Evolutionary conservation across 208 protist species (phyloP).

Genomic region (Trypanosoma vivax): DNA sequence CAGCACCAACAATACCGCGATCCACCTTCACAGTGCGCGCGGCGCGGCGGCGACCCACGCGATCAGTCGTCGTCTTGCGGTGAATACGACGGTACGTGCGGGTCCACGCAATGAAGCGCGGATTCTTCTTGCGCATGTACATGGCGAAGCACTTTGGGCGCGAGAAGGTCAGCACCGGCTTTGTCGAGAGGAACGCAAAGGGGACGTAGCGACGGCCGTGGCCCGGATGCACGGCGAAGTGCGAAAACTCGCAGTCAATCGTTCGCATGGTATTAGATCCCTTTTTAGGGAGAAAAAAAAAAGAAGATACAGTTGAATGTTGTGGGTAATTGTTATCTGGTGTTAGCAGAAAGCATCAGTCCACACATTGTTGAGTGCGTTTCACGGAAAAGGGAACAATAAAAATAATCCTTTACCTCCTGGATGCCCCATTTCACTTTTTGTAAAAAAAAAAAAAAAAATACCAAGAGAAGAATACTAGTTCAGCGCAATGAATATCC

Average conservation of each 20-base stretch:
- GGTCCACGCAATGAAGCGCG: slow-evolving; percentile 89
- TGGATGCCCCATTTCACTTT: no score
- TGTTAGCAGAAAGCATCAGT: no score
- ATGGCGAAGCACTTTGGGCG: slow-evolving; percentile 85
- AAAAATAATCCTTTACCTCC: no score
- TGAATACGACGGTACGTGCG: slow-evolving; percentile 90
- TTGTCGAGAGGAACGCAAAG: slow-evolving; percentile 90
- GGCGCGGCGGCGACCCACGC: slow-evolving; percentile 74
- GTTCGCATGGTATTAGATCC: slow-evolving; percentile 66
- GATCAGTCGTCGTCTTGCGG: slow-evolving; percentile 88
- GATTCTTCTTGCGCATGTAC: slow-evolving; percentile 94
- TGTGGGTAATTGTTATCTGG: no score
- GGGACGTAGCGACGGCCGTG: slow-evolving; percentile 91
- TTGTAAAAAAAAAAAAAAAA: no score
- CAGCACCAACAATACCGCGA: slow-evolving; percentile 83
- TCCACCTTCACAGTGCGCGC: slow-evolving; percentile 64
- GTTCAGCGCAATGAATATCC: no score
- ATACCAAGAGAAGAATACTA: no score
- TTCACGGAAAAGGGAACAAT: no score
- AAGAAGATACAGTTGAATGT: slow-evolving; percentile 2
- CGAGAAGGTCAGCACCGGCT: slow-evolving; percentile 91
- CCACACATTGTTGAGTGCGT: no score
- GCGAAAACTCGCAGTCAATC: slow-evolving; percentile 90
- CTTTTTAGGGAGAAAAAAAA: slow-evolving; percentile 3
- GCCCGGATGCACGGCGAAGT: slow-evolving; percentile 91